Base-by-base conservation (phyloP, 2,329 filamentous ascomycete genomes). In the Phaeosphaeriaceae sp. region DNA sequence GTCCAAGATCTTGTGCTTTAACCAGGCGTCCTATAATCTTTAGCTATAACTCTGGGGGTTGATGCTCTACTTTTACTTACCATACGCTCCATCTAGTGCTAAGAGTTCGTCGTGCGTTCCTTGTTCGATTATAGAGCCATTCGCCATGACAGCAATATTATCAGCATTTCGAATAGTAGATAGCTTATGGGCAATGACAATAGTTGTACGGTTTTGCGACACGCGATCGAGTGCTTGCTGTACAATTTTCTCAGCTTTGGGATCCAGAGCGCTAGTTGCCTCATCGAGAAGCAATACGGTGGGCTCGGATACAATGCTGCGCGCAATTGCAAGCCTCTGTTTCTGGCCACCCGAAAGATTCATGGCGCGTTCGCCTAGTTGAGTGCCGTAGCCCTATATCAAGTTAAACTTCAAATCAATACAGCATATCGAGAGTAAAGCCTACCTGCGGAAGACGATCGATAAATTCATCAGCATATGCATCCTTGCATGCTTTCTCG, bases 401-500 rank as follows among this genome's bases (percentile, higher is more conserved):
- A 13, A 26, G 18, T 46, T 18, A 46, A 28, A 23, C n/a, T 6
- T 12, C 7, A 26, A 12, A 7, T 3, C 7, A 12, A 17, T 13
- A 15, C 2, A 17, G 2, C 9, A 13, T 23, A 15, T 17, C 17
- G 7, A 1, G 12, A 17, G 7, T 17, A 13, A 4, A 28, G 71
- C 58, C 11, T 66, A 73, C 46, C 54, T 73, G 60, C 6, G 67
- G 67, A 11, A 97, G 81, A 16, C 80, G 75, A 1, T 80, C 82
- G 56, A 97, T 87, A 67, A 97, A 97, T 54, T 96, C 92, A 65
- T 97, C 91, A 1, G 93, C 93, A 63, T 97, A 96, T n/a, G 93
- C 89, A 81, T 89, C 93, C 71, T 86, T 89, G 7, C 93, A 90
- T 11, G 94, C 93, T 36, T 89, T 84, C 40, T 88, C 80, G 16